Percentiles rank a stretch among this genome's conserved stretches.
These are phyloP conservation scores for Capronia epimyces DNA, from an alignment of 2,329 filamentous ascomycete genomes.

Conservation along the genomic window DNA sequence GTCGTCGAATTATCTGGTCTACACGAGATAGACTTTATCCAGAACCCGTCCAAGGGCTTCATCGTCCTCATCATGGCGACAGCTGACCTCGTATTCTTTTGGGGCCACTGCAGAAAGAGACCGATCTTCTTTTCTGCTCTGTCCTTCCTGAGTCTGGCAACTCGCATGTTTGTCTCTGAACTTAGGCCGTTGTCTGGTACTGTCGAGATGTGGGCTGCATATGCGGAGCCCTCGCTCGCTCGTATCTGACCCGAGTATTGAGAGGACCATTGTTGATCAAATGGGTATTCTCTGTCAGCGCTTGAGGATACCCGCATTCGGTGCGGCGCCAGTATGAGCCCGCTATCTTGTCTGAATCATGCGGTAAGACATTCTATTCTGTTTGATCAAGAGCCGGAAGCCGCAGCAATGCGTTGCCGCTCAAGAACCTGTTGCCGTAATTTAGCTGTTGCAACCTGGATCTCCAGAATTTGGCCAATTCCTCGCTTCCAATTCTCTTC, in stretches of 20 bases:
- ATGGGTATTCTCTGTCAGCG: constrained; percentile 18
- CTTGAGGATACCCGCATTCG: constrained; percentile 1
- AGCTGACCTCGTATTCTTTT: background rate
- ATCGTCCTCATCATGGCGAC: background rate
- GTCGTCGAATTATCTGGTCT: background rate
- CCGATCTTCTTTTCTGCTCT: background rate
- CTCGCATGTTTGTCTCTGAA: background rate
- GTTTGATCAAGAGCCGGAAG: constrained; percentile 1
- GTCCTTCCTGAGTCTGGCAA: background rate
- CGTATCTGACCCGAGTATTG: constrained; percentile 9
- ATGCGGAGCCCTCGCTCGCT: constrained; percentile 12
- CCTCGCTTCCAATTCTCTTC: constrained; percentile 76
- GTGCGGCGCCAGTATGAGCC: constrained; percentile 1
- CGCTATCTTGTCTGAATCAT: constrained; percentile 10
- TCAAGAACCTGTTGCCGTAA: constrained; percentile 63
- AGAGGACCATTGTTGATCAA: too few species aligned
- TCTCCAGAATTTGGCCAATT: constrained; percentile 74
- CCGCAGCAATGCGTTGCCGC: constrained; percentile 32
- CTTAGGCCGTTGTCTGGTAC: background rate
- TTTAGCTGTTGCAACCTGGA: constrained; percentile 74
- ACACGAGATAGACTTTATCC: background rate
- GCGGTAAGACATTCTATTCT: background rate
- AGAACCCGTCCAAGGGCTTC: background rate
- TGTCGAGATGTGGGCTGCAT: constrained; percentile 2
- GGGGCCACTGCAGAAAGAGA: background rate